phyloP scores from a whole-genome alignment of 148 eudicot species.

The Vaccinium darrowii region DNA sequence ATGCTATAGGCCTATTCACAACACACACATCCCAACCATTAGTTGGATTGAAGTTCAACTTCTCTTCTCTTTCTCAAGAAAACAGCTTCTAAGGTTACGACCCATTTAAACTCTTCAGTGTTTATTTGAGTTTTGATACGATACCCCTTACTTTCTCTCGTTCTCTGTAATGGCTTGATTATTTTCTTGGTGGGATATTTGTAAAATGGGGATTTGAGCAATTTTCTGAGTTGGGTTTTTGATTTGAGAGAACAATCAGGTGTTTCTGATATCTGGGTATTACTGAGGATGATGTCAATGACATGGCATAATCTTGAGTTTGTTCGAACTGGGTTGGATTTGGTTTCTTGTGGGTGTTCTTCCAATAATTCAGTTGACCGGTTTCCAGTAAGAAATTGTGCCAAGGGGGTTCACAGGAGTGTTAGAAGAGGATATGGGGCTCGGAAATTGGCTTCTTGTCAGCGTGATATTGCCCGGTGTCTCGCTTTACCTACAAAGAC shows the following conservation, averaged over 20 bases:
- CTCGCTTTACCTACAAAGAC: constrained; percentile 59
- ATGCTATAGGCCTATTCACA: not conserved
- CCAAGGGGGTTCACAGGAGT: constrained; percentile 38
- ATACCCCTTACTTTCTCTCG: not conserved
- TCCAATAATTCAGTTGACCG: constrained; percentile 43
- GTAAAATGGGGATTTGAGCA: constrained; percentile 21
- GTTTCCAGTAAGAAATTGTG: constrained; percentile 31
- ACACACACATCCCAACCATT: not conserved
- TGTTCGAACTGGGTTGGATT: constrained; percentile 61
- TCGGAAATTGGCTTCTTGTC: constrained; percentile 39
- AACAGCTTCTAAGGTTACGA: not conserved
- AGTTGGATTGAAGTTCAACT: not conserved
- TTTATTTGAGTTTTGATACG: not conserved
- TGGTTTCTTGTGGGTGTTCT: constrained; percentile 62
- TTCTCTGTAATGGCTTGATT: not conserved
- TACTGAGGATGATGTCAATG: constrained; percentile 61
- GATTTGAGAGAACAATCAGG: constrained; percentile 18
- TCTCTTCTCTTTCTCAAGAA: not conserved
- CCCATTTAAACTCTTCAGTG: not conserved
- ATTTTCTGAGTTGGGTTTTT: constrained; percentile 40
- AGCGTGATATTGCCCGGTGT: constrained; percentile 36
- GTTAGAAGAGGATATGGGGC: constrained; percentile 29
- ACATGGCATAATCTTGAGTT: constrained; percentile 64
- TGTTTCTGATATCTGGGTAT: constrained; percentile 20
- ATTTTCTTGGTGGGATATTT: constrained; percentile 24